These are phyloP conservation scores for Scenedesmus sp. DNA, from an alignment of 163 green algal species.

Conservation along the genomic window DNA sequence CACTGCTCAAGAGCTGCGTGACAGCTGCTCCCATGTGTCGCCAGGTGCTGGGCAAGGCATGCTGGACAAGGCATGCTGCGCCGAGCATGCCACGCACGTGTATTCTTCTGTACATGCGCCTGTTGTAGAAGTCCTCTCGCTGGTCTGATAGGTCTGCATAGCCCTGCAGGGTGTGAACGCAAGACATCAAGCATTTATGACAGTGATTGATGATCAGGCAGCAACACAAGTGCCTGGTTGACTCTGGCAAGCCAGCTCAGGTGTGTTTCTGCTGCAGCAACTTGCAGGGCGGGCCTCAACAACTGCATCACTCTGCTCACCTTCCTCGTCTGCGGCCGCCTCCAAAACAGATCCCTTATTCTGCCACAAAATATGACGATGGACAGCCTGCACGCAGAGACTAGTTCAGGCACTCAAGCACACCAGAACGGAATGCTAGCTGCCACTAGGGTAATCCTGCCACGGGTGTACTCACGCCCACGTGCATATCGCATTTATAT, in stretches of 20 bases:
- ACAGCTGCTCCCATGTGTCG: too few species aligned
- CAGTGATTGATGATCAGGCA: neutral
- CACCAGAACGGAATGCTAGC: conserved; percentile 3
- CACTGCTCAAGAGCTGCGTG: neutral
- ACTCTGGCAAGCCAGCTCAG: neutral
- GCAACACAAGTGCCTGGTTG: neutral
- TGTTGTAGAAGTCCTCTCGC: conserved; percentile 71
- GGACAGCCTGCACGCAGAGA: conserved; percentile 37
- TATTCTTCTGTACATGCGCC: conserved; percentile 70
- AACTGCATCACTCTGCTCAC: conserved; percentile 25
- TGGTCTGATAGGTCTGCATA: conserved; percentile 60
- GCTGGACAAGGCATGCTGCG: neutral
- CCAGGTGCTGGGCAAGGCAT: neutral
- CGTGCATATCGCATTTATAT: conserved; percentile 50
- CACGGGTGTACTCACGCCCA: conserved; percentile 38
- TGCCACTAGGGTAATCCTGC: neutral
- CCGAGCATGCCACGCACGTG: conserved; percentile 47
- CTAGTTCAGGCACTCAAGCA: neutral
- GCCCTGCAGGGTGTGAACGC: conserved; percentile 14
- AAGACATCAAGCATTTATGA: neutral
- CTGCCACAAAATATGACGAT: conserved; percentile 53
- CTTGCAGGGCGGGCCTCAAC: neutral
- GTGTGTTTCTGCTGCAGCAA: neutral
- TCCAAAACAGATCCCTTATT: conserved; percentile 56
- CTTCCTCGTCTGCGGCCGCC: conserved; percentile 42